Conservation (phyloP, 192 early-diverging fungal genomes). For the Gonapodya prolifera region DNA sequence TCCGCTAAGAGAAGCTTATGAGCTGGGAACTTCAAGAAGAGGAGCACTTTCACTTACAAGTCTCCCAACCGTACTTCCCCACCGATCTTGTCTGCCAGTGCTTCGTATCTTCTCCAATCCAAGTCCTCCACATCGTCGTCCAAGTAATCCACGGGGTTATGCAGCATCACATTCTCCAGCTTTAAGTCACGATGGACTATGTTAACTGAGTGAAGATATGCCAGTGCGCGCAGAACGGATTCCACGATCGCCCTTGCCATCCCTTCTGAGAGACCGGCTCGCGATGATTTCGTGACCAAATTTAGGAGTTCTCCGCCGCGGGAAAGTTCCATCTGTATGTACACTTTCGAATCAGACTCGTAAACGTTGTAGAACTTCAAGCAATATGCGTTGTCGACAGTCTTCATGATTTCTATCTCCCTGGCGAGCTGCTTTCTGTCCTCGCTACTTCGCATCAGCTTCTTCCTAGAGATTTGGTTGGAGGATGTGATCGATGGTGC, state of each 20-base stretch:
- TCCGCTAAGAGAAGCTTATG: not conserved
- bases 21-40: not conserved
- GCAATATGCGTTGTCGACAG: not conserved
- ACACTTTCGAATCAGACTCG: not conserved
- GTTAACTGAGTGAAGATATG: not conserved
- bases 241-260: not conserved
- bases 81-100: not conserved
- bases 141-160: not conserved
- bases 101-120: not conserved
- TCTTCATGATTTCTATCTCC: constrained; percentile 3
- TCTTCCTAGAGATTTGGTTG: too few species aligned
- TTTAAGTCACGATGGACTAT: constrained; percentile 1
- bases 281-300: not conserved
- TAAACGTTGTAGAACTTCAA: not conserved
- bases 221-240: not conserved
- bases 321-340: not conserved
- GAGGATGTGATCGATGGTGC: too few species aligned
- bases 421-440: not conserved
- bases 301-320: not conserved
- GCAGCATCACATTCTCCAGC: not conserved
- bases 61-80: not conserved
- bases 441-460: not conserved
- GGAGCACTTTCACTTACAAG: not conserved
- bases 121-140: not conserved
- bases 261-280: not conserved